Evolutionary conservation across 2,329 filamentous ascomycete species (phyloP).

Genomic region (Stachybotrys echinatus): DNA sequence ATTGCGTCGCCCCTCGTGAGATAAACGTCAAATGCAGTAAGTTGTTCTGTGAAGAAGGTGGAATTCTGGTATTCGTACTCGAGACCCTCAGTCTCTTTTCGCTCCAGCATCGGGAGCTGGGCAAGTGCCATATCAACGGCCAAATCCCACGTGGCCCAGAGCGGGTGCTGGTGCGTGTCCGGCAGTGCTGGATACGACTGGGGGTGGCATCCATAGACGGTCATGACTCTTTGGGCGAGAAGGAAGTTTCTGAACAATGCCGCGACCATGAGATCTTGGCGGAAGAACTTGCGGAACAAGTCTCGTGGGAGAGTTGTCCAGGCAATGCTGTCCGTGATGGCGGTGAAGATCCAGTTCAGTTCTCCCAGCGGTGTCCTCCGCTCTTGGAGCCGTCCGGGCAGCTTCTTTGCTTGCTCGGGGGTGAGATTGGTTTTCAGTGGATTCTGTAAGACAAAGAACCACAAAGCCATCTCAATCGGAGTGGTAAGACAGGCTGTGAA

Average conservation of each 20-base stretch:
- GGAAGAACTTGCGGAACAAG: conserved; percentile 92
- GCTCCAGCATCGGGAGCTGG: conserved; percentile 82
- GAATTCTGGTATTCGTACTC: conserved; percentile 95
- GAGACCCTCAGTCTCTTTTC: conserved; percentile 63
- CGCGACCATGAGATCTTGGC: conserved; percentile 98
- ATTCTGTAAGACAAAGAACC: conserved; percentile 95
- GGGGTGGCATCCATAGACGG: conserved; percentile 90
- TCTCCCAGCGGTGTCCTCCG: conserved; percentile 90
- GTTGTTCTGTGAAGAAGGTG: conserved; percentile 92
- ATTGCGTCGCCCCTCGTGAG: conserved; percentile 74
- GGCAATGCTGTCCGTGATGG: conserved; percentile 96
- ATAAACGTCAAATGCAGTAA: conserved; percentile 96
- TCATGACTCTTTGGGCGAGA: conserved; percentile 91
- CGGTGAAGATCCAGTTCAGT: conserved; percentile 98
- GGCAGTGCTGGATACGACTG: conserved; percentile 89
- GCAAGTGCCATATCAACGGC: conserved; percentile 92
- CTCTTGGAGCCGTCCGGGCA: conserved; percentile 89
- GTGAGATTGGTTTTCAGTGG: conserved; percentile 64
- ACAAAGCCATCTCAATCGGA: conserved; percentile 93
- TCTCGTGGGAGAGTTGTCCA: conserved; percentile 92
- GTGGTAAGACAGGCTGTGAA: conserved; percentile 96
- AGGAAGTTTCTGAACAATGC: conserved; percentile 95
- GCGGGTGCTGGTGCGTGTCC: conserved; percentile 86
- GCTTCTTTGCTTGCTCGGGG: conserved; percentile 78
- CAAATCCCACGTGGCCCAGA: conserved; percentile 97